These are phyloP conservation scores for Zoysia pacifica DNA, from an alignment of 176 grass and related monocot genomes.

Conservation along the genomic window DNA sequence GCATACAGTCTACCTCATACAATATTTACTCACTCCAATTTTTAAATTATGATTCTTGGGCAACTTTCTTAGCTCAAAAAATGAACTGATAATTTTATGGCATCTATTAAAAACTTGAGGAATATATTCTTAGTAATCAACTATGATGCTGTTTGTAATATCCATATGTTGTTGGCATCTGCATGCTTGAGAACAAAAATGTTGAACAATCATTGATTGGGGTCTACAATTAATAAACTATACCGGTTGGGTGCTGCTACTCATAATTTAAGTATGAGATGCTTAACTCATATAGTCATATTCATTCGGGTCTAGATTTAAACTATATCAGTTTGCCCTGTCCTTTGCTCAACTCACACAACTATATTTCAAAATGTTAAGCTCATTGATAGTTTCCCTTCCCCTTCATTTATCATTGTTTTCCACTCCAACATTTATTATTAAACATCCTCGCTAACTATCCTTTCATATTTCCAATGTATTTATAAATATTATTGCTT, in stretches of 20 bases:
- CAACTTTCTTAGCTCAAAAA: background rate
- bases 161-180: background rate
- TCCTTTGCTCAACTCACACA: background rate
- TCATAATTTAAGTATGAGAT: conserved; percentile 8
- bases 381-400: background rate
- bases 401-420: background rate
- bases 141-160: background rate
- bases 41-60: background rate
- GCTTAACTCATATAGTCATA: background rate
- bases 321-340: background rate
- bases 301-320: background rate
- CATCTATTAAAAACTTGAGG: background rate
- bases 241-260: conserved; percentile 2
- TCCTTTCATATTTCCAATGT: background rate
- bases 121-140: background rate
- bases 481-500: background rate
- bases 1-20: background rate
- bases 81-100: background rate
- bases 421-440: background rate
- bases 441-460: background rate
- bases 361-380: background rate
- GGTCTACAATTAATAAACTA: background rate
- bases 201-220: background rate
- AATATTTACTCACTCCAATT: background rate
- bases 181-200: conserved; percentile 14